Evolutionary conservation across 2,329 filamentous ascomycete genomes (phyloP).

Genomic region (Trichoderma cornu-damae): DNA sequence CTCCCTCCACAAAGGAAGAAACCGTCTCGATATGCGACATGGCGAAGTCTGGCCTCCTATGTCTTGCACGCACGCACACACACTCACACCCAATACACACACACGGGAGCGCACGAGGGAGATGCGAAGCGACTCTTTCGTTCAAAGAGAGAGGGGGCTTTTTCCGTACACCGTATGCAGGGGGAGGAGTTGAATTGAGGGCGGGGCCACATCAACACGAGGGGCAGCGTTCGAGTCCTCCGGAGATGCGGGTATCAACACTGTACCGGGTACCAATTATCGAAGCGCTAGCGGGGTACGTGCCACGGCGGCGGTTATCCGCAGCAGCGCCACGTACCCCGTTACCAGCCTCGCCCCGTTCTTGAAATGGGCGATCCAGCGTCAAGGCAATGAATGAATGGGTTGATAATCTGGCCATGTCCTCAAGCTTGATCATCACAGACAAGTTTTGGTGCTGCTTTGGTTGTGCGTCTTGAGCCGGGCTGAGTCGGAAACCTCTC

Average conservation of each 20-base stretch:
- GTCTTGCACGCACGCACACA: too few species aligned
- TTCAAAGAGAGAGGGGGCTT: too few species aligned
- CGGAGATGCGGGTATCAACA: too few species aligned
- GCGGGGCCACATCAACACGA: conserved; percentile 13
- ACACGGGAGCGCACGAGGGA: not conserved
- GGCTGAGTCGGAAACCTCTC: too few species aligned
- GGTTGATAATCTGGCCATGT: too few species aligned
- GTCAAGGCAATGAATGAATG: not conserved
- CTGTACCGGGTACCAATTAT: too few species aligned
- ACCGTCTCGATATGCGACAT: conserved; percentile 45
- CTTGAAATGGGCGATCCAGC: not conserved
- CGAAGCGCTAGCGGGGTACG: conserved; percentile 11
- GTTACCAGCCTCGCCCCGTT: not conserved
- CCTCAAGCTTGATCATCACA: too few species aligned
- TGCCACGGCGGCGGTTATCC: not conserved
- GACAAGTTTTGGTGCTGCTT: too few species aligned
- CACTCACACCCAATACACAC: too few species aligned
- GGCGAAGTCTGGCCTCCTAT: not conserved
- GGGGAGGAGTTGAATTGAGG: conserved; percentile 7
- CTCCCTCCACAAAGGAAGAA: conserved; percentile 86
- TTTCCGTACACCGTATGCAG: conserved; percentile 15
- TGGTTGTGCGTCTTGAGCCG: not conserved
- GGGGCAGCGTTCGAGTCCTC: conserved; percentile 10
- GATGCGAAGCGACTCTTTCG: not conserved
- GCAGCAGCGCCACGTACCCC: not conserved